Conservation (phyloP, 345 rosid species). For the Leavenworthia alabamica region DNA sequence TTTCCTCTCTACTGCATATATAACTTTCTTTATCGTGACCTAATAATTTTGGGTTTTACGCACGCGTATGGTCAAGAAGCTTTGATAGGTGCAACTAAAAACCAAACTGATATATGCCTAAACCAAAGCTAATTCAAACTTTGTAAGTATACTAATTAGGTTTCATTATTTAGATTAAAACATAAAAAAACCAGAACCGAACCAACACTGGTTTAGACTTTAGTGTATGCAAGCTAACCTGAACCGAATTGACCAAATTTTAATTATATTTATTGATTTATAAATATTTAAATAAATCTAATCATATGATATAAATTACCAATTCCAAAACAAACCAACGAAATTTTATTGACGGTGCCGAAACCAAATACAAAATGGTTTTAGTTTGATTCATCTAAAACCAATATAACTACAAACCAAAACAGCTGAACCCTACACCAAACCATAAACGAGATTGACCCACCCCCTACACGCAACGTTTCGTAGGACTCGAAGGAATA, state of each 20-base stretch:
- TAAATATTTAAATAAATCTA: background rate
- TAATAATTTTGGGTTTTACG: slow-evolving; percentile 1
- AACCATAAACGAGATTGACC: background rate
- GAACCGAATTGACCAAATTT: background rate
- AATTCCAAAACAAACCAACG: background rate
- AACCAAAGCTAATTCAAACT: background rate
- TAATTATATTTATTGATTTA: background rate
- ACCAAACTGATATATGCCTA: background rate
- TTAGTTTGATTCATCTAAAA: background rate
- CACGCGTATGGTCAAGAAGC: slow-evolving; percentile 16
- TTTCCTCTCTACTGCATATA: background rate
- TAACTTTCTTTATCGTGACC: background rate
- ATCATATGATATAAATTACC: background rate
- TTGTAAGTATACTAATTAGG: background rate
- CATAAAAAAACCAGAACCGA: background rate
- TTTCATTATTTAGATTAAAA: background rate
- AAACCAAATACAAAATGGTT: background rate
- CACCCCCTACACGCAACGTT: background rate
- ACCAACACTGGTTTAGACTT: background rate
- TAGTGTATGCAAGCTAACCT: background rate
- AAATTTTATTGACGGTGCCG: too few relatives aligned
- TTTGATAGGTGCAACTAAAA: background rate
- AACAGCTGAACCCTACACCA: background rate
- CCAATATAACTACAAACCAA: background rate
- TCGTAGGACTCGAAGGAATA: background rate